These are phyloP conservation scores for Lathyrus aphaca DNA, from an alignment of 306 rosid genomes.

Conservation along the genomic window DNA sequence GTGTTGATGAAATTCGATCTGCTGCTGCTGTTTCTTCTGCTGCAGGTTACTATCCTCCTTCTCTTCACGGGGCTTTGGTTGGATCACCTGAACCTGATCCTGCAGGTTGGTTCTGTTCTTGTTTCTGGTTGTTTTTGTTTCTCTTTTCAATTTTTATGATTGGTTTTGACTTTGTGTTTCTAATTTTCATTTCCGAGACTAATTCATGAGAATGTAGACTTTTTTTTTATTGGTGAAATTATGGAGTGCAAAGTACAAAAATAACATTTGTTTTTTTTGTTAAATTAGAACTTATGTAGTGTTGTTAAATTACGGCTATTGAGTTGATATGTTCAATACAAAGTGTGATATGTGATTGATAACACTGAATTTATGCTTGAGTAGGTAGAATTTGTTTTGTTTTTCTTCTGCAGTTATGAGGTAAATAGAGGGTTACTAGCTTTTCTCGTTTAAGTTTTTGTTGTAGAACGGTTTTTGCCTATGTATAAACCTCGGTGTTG, in stretches of 20 bases:
- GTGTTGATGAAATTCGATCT: conserved; percentile 88
- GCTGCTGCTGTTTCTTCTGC: conserved; percentile 67
- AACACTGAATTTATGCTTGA: not conserved
- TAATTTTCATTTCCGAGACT: conserved; percentile 23
- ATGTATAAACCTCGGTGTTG: conserved; percentile 9
- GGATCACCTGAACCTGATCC: conserved; percentile 65
- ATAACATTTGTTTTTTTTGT: too few species aligned
- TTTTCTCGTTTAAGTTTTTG: conserved; percentile 22
- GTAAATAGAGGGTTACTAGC: not conserved
- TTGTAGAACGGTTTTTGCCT: not conserved
- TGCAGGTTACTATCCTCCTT: conserved; percentile 76
- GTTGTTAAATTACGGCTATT: too few species aligned
- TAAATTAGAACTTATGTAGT: too few species aligned
- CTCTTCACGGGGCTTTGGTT: conserved; percentile 74
- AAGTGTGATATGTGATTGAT: not conserved
- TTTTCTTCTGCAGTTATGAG: conserved; percentile 19
- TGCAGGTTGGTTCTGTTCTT: conserved; percentile 49
- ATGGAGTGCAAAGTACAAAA: not conserved
- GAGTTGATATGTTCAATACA: too few species aligned
- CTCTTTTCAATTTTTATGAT: conserved; percentile 33
- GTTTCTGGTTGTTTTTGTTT: conserved; percentile 13
- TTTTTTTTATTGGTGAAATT: not conserved
- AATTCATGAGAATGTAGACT: not conserved
- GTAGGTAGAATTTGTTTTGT: not conserved
- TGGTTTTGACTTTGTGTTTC: conserved; percentile 36